Evolutionary conservation across 306 rosid genomes (phyloP), one percentile per base, ranked within the genome.

Genomic region (Hippophae rhamnoides): DNA sequence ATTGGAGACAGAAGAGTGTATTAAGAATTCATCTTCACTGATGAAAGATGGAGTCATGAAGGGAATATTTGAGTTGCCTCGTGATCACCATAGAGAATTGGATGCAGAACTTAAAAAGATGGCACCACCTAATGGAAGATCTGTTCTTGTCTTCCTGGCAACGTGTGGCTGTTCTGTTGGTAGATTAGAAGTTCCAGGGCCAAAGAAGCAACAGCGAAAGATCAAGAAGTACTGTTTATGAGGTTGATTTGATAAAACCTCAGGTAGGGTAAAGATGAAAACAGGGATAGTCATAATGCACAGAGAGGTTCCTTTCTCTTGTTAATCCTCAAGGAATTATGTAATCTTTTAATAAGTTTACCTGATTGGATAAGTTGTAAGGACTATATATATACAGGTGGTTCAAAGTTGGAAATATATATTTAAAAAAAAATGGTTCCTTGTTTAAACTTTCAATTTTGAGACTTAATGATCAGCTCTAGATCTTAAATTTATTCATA

Each of bases 81-180:
- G 89, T 10, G 97, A 93, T 72, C 95, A 84, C 58, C 97, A 93
- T 62, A 75, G 82, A 13, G 99, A 93, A 52, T 74, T 93, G 51
- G 99, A 93, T 69, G 84, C 88, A 11, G 99, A 93, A 43, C 88
- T 93, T n/a, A 89, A 80, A 86, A 93, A 86, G 94, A 86, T 93
- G 86, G 99, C 99, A 9, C 99, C 99, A 0, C 68, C 67, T 52
- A 88, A 93, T 73, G 99, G 97, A 46, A 78, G 99, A 50, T 97
- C 97, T 9, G 94, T 89, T 18, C 23, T 93, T 41, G 52, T 93
- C n/a, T 78, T 93, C 63, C 71, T 89, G 62, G 90, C 86, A 3
- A 80, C 94, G 76, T 89, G 99, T 72, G 99, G 99, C 7, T 93
- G 99, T 79, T 86, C 95, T 64, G 89, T 88, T 63, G 99, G 99